Evolutionary conservation across 192 early-diverging fungal species (phyloP), one percentile per base, ranked within the genome.

Genomic region (Jimgerdemannia flammicorona): DNA sequence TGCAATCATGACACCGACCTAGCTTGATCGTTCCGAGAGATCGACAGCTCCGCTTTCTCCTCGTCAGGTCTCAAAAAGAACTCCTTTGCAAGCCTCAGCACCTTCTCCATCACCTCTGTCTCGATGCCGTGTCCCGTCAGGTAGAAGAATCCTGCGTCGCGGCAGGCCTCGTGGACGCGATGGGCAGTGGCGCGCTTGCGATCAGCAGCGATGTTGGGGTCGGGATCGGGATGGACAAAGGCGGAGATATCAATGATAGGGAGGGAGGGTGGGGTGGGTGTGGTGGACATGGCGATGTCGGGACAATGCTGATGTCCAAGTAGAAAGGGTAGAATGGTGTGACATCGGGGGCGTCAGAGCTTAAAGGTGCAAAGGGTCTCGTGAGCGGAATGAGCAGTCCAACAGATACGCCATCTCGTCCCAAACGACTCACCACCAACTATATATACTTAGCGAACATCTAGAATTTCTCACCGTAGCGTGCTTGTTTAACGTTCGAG

Each of bases 191-290:
- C 40, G 39, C 67, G 69, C 49, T 59, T 59, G 8, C 14, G 8
- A 6, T 10, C 49, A 6, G 14, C 14, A 14, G 87, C 85, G 65
- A 76, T 78, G 3, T 69, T 29, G 19, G 80, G 81, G 66, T 89
- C 79, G 0, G 75, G 78, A 20, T 77, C 70, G 72, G 89, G 89
- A 42, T 77, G 49, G 41, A 78, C 72, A 72, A 92, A 91, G 49
- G 49, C 49, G 14, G 49, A 59, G 49, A 59, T 59, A 75, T 92
- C 91, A 72, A 92, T 83, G 11, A 91, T 74, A 8, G 91, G 91
- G 74, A 92, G 49, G 14, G 6, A 10, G 14, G 49, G 8, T 10
- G 49, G 49, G 14, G 14, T 59, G 49, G 49, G 14, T 14, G 14
- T 0, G 49, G 49, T 59, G 29, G 29, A 29, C 29, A 29, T 29